These are phyloP conservation scores for Eimeria necatrix DNA, from an alignment of 169 alveolate genomes.

Conservation along the genomic window DNA sequence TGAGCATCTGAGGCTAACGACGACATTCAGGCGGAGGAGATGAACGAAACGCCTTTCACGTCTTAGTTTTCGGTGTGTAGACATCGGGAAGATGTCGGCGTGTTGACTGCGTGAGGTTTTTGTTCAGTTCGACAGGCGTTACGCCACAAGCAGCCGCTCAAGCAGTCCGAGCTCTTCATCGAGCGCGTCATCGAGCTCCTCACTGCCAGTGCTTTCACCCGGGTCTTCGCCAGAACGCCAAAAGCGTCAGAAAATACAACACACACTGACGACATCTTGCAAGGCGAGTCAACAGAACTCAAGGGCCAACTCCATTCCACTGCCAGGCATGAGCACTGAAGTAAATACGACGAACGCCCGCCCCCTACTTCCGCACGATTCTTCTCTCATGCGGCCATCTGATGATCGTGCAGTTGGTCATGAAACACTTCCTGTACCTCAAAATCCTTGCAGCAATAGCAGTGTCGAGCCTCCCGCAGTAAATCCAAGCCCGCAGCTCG, in stretches of 20 bases:
- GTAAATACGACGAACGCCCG: neutral
- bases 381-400: conserved; percentile 12
- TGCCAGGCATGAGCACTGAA: neutral
- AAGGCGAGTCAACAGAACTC: neutral
- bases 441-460: too few relatives aligned
- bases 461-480: too few relatives aligned
- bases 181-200: conserved; percentile 16
- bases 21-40: too few relatives aligned
- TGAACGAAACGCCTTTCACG: too few relatives aligned
- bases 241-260: conserved; percentile 1
- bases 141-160: neutral
- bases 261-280: neutral
- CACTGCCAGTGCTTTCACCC: conserved; percentile 24
- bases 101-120: too few relatives aligned
- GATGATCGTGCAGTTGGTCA: too few relatives aligned
- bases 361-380: neutral
- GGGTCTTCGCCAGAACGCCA: conserved; percentile 21
- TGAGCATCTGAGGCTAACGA: neutral
- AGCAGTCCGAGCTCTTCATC: neutral
- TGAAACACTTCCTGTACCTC: too few relatives aligned
- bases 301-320: neutral
- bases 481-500: too few relatives aligned
- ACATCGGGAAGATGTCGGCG: too few relatives aligned
- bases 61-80: too few relatives aligned
- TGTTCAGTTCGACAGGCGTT: conserved; percentile 12